Evolutionary conservation across 2,329 filamentous ascomycete genomes (phyloP).

Genomic region (Ceratocystis smalleyi): DNA sequence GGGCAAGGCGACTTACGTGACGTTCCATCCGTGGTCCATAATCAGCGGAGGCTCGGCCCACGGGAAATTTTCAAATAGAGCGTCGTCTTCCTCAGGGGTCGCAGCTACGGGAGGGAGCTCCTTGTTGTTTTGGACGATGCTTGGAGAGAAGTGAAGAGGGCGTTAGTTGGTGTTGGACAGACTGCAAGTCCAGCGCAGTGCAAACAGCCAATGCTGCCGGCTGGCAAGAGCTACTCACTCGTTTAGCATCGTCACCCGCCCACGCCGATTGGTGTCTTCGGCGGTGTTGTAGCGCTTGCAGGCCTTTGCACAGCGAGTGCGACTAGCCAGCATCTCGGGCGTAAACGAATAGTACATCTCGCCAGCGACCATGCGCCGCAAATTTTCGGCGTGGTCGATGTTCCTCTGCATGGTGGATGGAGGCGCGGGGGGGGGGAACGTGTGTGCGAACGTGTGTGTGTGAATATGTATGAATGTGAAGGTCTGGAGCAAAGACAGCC

Average conservation of each 20-base stretch:
- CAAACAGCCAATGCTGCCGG: no score
- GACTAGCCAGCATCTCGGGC: conserved; percentile 47
- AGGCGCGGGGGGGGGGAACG: background rate
- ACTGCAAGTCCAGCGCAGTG: background rate
- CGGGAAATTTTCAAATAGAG: conserved; percentile 45
- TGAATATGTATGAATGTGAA: background rate
- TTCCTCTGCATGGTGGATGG: background rate
- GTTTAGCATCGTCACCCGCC: conserved; percentile 51
- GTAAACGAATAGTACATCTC: conserved; percentile 63
- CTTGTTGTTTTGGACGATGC: conserved; percentile 46
- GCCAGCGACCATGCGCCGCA: conserved; percentile 42
- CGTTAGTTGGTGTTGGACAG: background rate
- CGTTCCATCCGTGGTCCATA: conserved; percentile 65
- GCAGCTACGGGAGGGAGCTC: conserved; percentile 44
- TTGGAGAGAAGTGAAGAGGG: background rate
- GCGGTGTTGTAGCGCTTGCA: conserved; percentile 48
- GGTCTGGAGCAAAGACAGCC: background rate
- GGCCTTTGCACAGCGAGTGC: conserved; percentile 47
- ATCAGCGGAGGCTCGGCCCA: conserved; percentile 56
- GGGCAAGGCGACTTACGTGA: conserved; percentile 31
- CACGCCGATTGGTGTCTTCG: conserved; percentile 42
- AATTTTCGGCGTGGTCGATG: conserved; percentile 11
- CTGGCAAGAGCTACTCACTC: conserved; percentile 37
- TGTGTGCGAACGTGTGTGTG: background rate
- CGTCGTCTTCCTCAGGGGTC: conserved; percentile 39